A percentile compares a stretch with the other conserved stretches of the same genome.
Conservation (phyloP, 2,329 filamentous ascomycete species). For the Helicocarpus griseus region DNA sequence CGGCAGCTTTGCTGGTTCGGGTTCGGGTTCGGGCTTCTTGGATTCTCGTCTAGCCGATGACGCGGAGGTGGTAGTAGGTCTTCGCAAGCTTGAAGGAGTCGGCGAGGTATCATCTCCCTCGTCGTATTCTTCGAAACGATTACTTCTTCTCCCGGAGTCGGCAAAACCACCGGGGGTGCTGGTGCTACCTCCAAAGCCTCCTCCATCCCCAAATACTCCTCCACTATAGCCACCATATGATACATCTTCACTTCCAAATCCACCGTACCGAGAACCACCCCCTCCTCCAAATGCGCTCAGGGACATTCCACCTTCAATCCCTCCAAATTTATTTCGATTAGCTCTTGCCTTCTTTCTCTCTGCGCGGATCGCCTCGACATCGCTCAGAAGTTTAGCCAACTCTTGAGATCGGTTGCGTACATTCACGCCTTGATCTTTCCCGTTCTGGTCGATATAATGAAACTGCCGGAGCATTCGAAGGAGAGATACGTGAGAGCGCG, state of each 20-base stretch:
- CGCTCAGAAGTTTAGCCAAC: conserved; percentile 81
- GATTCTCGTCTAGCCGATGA: conserved; percentile 31
- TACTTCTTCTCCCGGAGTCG: conserved; percentile 51
- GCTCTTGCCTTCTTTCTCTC: conserved; percentile 79
- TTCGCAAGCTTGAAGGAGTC: conserved; percentile 44
- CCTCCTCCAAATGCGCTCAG: conserved; percentile 41
- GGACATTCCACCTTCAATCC: conserved; percentile 60
- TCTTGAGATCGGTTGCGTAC: conserved; percentile 96
- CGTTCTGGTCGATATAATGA: conserved; percentile 90
- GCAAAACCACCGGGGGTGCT: conserved; percentile 65
- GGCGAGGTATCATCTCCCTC: conserved; percentile 57
- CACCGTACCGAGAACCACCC: conserved; percentile 63
- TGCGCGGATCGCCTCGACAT: conserved; percentile 47
- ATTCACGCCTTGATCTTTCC: conserved; percentile 97
- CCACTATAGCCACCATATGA: conserved; percentile 59
- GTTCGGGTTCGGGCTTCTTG: conserved; percentile 59
- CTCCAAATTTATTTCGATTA: conserved; percentile 90
- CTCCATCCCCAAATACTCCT: conserved; percentile 87
- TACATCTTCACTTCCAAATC: conserved; percentile 73
- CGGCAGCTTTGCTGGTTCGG: conserved; percentile 68
- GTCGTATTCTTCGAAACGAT: conserved; percentile 93
- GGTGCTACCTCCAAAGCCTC: conserved; percentile 74
- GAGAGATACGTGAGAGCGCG: conserved; percentile 84
- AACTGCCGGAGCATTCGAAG: conserved; percentile 98
- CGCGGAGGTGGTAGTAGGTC: conserved; percentile 31